phyloP scores from a whole-genome alignment of 208 protist species.

The Acanthamoeba rhysodes region DNA sequence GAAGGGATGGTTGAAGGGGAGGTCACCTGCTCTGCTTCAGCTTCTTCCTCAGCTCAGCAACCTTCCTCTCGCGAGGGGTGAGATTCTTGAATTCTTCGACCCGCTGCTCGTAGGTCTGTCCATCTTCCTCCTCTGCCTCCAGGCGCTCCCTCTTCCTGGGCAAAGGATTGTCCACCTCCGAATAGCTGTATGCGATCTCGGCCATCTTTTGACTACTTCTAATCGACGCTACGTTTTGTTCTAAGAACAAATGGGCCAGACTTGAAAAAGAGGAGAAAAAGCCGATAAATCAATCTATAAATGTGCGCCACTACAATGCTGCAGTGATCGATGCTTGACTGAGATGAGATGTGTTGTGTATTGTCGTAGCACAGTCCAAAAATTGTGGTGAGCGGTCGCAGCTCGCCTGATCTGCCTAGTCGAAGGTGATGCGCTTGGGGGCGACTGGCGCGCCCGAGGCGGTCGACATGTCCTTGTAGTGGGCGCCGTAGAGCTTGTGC shows the following conservation, averaged over 20 bases:
- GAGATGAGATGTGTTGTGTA: too few species aligned
- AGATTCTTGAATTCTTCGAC: neutral
- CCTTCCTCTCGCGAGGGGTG: conserved; percentile 28
- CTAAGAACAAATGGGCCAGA: too few species aligned
- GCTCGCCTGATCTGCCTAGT: conserved; percentile 1
- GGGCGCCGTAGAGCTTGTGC: conserved; percentile 80
- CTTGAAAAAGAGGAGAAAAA: neutral
- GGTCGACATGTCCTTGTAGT: conserved; percentile 38
- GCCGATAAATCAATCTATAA: too few species aligned
- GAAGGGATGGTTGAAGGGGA: too few species aligned
- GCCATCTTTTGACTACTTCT: neutral
- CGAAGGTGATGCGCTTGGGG: conserved; percentile 73
- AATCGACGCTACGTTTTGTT: too few species aligned
- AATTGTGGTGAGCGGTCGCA: too few species aligned
- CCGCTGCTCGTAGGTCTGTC: neutral
- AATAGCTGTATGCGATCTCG: neutral
- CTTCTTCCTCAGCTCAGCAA: conserved; percentile 28
- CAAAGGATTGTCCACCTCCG: neutral
- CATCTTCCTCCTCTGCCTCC: conserved; percentile 33
- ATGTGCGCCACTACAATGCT: too few species aligned
- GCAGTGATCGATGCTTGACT: too few species aligned
- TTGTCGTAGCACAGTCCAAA: too few species aligned
- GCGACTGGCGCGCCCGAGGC: neutral
- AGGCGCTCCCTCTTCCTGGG: neutral
- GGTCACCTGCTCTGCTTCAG: conserved; percentile 20